These are phyloP conservation scores for Rosa hybrid DNA, from an alignment of 331 rosid genomes.

Conservation along the genomic window DNA sequence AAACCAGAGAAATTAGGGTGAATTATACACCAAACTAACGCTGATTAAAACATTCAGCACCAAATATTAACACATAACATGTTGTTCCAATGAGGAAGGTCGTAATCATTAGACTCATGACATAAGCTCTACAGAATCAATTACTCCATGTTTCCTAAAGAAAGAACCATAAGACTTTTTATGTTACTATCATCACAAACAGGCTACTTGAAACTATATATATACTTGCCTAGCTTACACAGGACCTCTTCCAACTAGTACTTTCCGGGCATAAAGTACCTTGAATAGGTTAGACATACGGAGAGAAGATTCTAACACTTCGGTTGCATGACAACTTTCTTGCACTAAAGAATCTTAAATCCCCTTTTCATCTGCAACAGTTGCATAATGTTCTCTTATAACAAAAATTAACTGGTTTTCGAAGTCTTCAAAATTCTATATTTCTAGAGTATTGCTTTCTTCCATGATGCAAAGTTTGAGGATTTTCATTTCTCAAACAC, in stretches of 20 bases:
- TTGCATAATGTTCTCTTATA: background rate
- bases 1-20: slow-evolving; percentile 16
- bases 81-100: background rate
- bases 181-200: background rate
- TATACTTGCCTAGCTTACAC: background rate
- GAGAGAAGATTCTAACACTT: background rate
- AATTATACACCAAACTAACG: slow-evolving; percentile 2
- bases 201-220: background rate
- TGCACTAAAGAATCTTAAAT: background rate
- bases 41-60: background rate
- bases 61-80: background rate
- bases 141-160: background rate
- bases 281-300: background rate
- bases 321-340: background rate
- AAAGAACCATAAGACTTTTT: background rate
- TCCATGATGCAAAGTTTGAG: background rate
- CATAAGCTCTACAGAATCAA: background rate
- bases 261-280: background rate
- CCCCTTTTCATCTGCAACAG: background rate
- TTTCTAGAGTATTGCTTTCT: background rate
- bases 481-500: background rate
- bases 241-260: background rate
- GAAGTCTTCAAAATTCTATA: background rate
- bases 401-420: background rate
- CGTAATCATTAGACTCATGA: background rate